Percentiles rank a stretch among this genome's conserved stretches.
Evolutionary conservation across 1,139 yeast genomes (phyloP).

Genomic region (Meyerozyma smithsonii): DNA sequence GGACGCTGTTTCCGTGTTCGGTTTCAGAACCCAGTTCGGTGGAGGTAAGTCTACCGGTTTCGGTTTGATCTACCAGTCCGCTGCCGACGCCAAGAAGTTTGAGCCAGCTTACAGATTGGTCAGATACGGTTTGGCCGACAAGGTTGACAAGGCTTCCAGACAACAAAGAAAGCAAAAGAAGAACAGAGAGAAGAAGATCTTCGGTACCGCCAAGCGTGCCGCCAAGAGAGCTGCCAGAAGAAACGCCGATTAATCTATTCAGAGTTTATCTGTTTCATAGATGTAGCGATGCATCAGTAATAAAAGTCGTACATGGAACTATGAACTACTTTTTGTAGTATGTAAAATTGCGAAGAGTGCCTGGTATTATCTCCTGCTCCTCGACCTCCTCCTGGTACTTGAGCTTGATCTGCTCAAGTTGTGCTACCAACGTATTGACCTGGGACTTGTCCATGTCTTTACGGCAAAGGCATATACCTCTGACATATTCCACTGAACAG

Average conservation of each 20-base stretch:
- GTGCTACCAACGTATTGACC: constrained; percentile 25
- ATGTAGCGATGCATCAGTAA: constrained; percentile 4
- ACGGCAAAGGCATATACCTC: constrained; percentile 42
- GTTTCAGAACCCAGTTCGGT: constrained; percentile 99
- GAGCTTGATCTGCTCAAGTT: constrained; percentile 28
- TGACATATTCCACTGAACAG: constrained; percentile 65
- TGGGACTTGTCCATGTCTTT: constrained; percentile 39
- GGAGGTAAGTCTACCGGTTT: constrained; percentile 99
- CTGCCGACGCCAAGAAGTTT: constrained; percentile 96
- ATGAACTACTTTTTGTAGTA: neutral
- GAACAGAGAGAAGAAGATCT: constrained; percentile 99
- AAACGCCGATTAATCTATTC: constrained; percentile 44
- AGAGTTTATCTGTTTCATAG: constrained; percentile 1
- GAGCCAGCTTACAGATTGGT: constrained; percentile 99
- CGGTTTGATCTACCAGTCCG: constrained; percentile 98
- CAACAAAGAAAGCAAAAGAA: constrained; percentile 99
- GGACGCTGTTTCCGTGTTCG: constrained; percentile 97
- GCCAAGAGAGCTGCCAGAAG: constrained; percentile 87
- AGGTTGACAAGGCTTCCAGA: constrained; percentile 97
- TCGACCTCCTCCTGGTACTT: constrained; percentile 31
- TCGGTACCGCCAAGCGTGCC: constrained; percentile 96
- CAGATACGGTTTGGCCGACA: constrained; percentile 96
- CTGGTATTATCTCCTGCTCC: constrained; percentile 28
- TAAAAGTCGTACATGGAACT: constrained; percentile 3
- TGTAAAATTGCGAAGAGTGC: constrained; percentile 33